Evolutionary conservation across 2,329 filamentous ascomycete genomes (phyloP).

Genomic region (Arthrinium phaeospermum): DNA sequence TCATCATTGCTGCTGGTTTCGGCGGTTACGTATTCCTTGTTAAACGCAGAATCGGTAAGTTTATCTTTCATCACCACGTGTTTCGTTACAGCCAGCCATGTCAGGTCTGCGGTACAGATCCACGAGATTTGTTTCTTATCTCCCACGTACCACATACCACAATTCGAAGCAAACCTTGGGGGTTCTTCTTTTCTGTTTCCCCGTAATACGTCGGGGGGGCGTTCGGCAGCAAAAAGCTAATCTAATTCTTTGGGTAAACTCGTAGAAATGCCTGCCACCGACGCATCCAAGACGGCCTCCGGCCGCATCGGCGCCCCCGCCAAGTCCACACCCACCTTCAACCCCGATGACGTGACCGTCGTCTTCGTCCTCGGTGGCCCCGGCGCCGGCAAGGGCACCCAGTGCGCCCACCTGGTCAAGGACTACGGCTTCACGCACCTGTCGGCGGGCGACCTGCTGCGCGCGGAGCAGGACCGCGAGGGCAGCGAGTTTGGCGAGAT

Average conservation of each 20-base stretch:
- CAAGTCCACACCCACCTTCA: slow-evolving; percentile 74
- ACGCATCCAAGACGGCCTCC: slow-evolving; percentile 45
- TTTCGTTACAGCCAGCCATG: no score
- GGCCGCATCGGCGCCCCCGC: slow-evolving; percentile 52
- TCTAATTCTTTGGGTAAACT: slow-evolving; percentile 19
- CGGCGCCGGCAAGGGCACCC: slow-evolving; percentile 94
- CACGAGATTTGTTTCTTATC: neutral
- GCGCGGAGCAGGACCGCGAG: slow-evolving; percentile 87
- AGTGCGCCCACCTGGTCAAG: slow-evolving; percentile 85
- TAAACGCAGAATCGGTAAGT: slow-evolving; percentile 55
- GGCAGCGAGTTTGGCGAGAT: slow-evolving; percentile 90
- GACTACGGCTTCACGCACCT: slow-evolving; percentile 93
- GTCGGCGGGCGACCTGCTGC: slow-evolving; percentile 89
- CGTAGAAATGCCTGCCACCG: slow-evolving; percentile 48
- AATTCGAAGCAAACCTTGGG: neutral
- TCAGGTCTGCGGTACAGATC: no score
- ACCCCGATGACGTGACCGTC: slow-evolving; percentile 79
- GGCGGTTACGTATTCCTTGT: slow-evolving; percentile 57
- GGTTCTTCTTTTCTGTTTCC: neutral
- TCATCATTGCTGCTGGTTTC: slow-evolving; percentile 53
- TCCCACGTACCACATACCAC: neutral
- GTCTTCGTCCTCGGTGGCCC: slow-evolving; percentile 96
- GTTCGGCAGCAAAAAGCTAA: neutral
- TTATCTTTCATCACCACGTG: neutral
- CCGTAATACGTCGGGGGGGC: neutral